phyloP scores from a whole-genome alignment of 2,329 filamentous ascomycete genomes.

The Annulohypoxylon truncatum region DNA sequence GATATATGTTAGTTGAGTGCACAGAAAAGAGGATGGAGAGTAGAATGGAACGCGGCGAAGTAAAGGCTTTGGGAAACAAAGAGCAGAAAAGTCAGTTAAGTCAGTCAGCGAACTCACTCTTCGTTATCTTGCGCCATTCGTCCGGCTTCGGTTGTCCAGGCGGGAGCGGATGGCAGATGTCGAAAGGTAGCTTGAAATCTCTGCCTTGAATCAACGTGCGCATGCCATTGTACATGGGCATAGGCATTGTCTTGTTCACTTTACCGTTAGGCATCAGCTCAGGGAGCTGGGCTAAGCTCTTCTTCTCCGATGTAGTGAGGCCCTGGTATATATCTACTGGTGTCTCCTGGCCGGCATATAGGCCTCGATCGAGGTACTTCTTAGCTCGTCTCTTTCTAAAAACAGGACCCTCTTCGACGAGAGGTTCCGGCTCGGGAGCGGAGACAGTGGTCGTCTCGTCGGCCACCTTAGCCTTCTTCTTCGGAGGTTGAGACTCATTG shows the following conservation, averaged over 20 bases:
- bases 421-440: conserved; percentile 51
- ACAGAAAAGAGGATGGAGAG: neutral
- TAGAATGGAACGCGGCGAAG: neutral
- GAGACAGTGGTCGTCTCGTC: conserved; percentile 52
- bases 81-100: too few relatives aligned
- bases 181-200: conserved; percentile 89
- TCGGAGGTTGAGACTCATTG: conserved; percentile 51
- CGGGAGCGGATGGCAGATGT: conserved; percentile 88
- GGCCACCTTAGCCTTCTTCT: conserved; percentile 51
- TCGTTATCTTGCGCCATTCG: conserved; percentile 91
- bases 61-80: neutral
- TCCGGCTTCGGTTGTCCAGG: conserved; percentile 90
- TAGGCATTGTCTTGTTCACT: conserved; percentile 71
- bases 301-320: conserved; percentile 64
- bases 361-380: conserved; percentile 82
- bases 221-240: conserved; percentile 83
- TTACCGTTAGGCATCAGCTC: conserved; percentile 60
- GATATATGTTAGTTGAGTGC: conserved; percentile 47
- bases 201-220: conserved; percentile 76
- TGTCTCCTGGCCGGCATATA: conserved; percentile 84
- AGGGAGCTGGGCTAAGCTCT: conserved; percentile 60
- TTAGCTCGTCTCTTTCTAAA: conserved; percentile 67
- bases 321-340: conserved; percentile 61
- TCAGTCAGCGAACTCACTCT: conserved; percentile 70
- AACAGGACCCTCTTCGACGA: conserved; percentile 52